phyloP scores from a whole-genome alignment of 1,139 yeast species.

The Yamadazyma friedrichii region DNA sequence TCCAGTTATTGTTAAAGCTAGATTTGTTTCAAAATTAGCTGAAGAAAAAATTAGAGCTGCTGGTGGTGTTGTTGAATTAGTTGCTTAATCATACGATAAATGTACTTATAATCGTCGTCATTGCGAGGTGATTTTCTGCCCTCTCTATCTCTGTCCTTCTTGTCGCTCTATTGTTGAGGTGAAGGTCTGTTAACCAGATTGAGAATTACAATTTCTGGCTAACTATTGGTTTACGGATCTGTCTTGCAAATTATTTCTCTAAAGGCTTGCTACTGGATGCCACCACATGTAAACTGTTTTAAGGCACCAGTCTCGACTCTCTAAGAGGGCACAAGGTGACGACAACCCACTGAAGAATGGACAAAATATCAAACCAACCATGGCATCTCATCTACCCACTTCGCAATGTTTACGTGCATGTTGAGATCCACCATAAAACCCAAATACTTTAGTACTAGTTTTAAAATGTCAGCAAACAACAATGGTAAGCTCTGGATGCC shows the following conservation, averaged over 20 bases:
- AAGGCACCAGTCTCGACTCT: too few relatives aligned
- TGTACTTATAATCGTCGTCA: slow-evolving; percentile 9
- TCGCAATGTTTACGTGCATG: slow-evolving; percentile 13
- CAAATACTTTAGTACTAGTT: background rate
- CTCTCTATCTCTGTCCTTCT: background rate
- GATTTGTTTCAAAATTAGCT: slow-evolving; percentile 98
- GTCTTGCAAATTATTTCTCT: too few relatives aligned
- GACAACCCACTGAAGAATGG: too few relatives aligned
- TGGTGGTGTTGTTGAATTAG: slow-evolving; percentile 99
- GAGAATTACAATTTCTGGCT: too few relatives aligned
- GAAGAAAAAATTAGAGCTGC: slow-evolving; percentile 99
- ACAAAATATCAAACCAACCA: too few relatives aligned
- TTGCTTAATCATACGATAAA: slow-evolving; percentile 63
- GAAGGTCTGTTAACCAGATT: too few relatives aligned
- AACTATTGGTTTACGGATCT: too few relatives aligned
- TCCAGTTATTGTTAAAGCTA: slow-evolving; percentile 99
- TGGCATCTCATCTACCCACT: background rate
- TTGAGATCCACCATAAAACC: background rate
- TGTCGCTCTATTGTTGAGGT: too few relatives aligned
- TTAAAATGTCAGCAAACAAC: slow-evolving; percentile 8
- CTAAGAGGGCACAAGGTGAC: too few relatives aligned
- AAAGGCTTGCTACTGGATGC: too few relatives aligned
- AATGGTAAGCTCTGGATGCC: slow-evolving; percentile 51
- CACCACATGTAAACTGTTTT: too few relatives aligned
- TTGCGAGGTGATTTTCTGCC: background rate